A percentile compares a stretch with the other conserved stretches of the same genome.
Evolutionary conservation across 495 filamentous ascomycete species (phyloP).

Genomic region (Neohortaea acidophila): DNA sequence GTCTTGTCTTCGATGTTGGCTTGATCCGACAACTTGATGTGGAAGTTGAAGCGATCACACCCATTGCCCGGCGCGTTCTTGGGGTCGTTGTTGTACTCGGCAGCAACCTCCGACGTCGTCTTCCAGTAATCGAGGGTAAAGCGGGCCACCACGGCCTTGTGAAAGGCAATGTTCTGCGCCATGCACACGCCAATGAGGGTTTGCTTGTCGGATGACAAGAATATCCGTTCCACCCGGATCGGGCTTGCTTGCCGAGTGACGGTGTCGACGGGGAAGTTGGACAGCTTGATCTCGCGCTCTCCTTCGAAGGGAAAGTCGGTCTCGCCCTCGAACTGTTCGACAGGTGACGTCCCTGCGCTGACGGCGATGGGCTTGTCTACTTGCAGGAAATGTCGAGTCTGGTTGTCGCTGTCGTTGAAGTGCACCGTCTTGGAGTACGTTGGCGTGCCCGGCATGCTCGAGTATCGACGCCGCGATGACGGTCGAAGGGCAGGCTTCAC

Average conservation of each 20-base stretch:
- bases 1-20: slow-evolving; percentile 82
- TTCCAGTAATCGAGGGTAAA: slow-evolving; percentile 98
- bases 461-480: slow-evolving; percentile 61
- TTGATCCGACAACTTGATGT: slow-evolving; percentile 79
- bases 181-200: slow-evolving; percentile 66
- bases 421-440: slow-evolving; percentile 91
- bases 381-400: slow-evolving; percentile 87
- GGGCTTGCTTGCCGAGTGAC: slow-evolving; percentile 46
- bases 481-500: slow-evolving; percentile 83
- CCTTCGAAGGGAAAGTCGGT: slow-evolving; percentile 79
- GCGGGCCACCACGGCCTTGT: slow-evolving; percentile 72
- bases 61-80: slow-evolving; percentile 49
- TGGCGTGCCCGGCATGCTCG: slow-evolving; percentile 93
- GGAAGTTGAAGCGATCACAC: slow-evolving; percentile 82
- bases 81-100: slow-evolving; percentile 69
- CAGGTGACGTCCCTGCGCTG: slow-evolving; percentile 87
- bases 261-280: slow-evolving; percentile 66
- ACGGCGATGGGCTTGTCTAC: slow-evolving; percentile 87
- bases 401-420: slow-evolving; percentile 86
- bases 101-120: slow-evolving; percentile 84
- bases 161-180: slow-evolving; percentile 78
- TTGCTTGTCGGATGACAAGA: slow-evolving; percentile 73
- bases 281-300: slow-evolving; percentile 75
- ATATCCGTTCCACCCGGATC: slow-evolving; percentile 67
- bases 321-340: slow-evolving; percentile 69